phyloP scores from a whole-genome alignment of 441 rosid genomes.

The Pelargonium fulgidum region DNA sequence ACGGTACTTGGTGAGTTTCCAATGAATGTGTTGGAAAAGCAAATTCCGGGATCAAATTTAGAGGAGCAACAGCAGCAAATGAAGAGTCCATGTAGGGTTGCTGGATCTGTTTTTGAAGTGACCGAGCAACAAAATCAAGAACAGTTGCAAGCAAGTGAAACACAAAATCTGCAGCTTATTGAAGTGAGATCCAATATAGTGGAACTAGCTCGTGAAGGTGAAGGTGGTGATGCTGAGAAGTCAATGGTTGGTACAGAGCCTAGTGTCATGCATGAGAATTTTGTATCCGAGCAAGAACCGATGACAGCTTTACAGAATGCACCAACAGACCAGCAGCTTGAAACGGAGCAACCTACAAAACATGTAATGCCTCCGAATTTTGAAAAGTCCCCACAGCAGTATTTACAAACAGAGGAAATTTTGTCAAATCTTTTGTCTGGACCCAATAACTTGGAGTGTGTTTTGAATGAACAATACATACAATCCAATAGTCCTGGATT shows the following conservation, averaged over 20 bases:
- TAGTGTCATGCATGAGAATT: too few relatives aligned
- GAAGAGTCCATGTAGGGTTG: background rate
- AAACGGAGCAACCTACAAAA: too few relatives aligned
- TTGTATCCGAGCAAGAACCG: too few relatives aligned
- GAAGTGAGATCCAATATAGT: background rate
- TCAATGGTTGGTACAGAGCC: too few relatives aligned
- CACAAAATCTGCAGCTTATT: background rate
- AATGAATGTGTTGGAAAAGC: background rate
- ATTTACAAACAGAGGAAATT: background rate
- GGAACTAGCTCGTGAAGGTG: background rate
- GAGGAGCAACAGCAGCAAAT: background rate
- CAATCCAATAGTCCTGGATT: background rate
- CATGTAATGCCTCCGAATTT: background rate
- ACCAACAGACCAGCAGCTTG: too few relatives aligned
- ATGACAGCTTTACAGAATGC: too few relatives aligned
- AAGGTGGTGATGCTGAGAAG: background rate
- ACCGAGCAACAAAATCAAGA: background rate
- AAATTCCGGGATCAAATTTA: background rate
- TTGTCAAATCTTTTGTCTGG: background rate
- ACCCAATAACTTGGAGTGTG: background rate
- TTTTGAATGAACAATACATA: background rate
- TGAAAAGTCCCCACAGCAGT: background rate
- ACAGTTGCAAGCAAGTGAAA: background rate
- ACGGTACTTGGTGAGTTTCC: background rate
- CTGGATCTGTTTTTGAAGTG: background rate